Base-by-base conservation (phyloP, 495 filamentous ascomycete genomes). In the Podospora bellae-mahoneyi region DNA sequence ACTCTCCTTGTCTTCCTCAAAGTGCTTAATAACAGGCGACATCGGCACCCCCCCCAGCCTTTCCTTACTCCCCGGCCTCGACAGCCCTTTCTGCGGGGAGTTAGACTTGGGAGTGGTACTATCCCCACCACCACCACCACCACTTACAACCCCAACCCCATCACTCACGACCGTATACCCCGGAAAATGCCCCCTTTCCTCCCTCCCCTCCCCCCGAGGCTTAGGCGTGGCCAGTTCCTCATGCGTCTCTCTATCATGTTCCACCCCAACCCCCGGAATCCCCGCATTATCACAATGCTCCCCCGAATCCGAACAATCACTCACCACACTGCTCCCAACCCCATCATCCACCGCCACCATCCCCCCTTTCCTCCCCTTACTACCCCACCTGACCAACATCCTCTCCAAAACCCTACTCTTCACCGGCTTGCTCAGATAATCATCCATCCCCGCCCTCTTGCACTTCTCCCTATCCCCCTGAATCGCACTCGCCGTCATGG, bases 401-500 rank as follows among this genome's bases (percentile, higher is more conserved):
- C 84, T 86, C 77, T 93, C 90, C 63, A 94, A 81, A 1, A 83
- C 84, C 62, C 84, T 85, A 27, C 85, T 84, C 71, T 88, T 88
- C 69, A 94, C 87, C 0, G 92, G 92, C 71, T 94, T 95, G 19
- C 90, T 81, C 4, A 95, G 78, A 71, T 95, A 94, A 76, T 94
- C 91, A 70, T 94, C 90, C 91, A 94, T 94, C 7, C 92, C 92
- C 6, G 89, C 89, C 64, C 81, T 80, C 66, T 84, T 83, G 70
- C 91, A 94, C 73, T 92, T 94, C 73, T 94, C 92, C 19, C 81
- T 82, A 72, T 94, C 92, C 4, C 92, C 92, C 69, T 92, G 87
- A 68, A 94, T 93, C 0, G 92, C 92, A 32, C 86, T 88, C 1
- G 92, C 92, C 0, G 92, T 94, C 85, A 95, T 88, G 7, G 92